Percentiles rank a stretch among this genome's conserved stretches.
Conservation (phyloP, 2,329 filamentous ascomycete genomes). For the Fusarium proliferatum region DNA sequence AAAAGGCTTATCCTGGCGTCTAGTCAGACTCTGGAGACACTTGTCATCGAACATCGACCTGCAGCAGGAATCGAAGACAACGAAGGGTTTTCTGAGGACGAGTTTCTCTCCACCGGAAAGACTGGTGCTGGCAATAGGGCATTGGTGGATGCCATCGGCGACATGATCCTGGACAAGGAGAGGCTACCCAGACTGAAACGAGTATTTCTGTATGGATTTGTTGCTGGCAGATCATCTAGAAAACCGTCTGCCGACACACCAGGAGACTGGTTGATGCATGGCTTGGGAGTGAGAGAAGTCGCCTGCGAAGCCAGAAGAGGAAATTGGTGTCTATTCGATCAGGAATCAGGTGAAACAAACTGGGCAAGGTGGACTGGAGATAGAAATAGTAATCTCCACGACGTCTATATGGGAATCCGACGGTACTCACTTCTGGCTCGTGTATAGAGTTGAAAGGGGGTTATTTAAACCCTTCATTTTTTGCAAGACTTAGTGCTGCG, state of each 20-base stretch:
- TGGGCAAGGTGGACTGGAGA: conserved; percentile 21
- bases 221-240: background rate
- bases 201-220: conserved; percentile 17
- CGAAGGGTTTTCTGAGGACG: conserved; percentile 11
- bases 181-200: background rate
- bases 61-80: conserved; percentile 15
- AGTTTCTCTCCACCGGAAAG: conserved; percentile 5
- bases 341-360: background rate
- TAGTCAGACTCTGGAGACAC: conserved; percentile 2
- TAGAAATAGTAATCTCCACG: background rate
- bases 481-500: no score
- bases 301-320: conserved; percentile 6
- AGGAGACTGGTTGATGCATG: background rate
- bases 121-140: background rate
- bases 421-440: conserved; percentile 2
- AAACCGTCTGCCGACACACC: background rate
- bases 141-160: background rate
- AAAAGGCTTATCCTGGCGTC: background rate
- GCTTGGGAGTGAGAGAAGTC: background rate
- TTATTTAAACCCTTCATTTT: fast-evolving
- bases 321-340: conserved; percentile 22
- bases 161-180: background rate
- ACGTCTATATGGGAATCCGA: conserved; percentile 13
- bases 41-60: conserved; percentile 27
- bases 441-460: background rate